phyloP scores from a whole-genome alignment of 2,329 filamentous ascomycete genomes.

The Fusarium torreyae region DNA sequence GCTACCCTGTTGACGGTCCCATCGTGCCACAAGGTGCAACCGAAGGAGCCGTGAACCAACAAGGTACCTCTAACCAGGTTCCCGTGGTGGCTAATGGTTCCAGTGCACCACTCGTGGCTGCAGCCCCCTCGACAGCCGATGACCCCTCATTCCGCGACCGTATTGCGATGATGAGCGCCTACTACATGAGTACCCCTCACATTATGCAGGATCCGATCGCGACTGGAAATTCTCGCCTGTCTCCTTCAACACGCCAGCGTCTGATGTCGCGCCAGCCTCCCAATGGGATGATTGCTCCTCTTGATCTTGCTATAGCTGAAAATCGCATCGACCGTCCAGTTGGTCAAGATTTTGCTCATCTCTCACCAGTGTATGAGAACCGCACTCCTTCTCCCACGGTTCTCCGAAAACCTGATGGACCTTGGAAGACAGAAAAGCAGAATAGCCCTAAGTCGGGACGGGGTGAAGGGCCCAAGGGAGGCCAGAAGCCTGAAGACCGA shows the following conservation, averaged over 20 bases:
- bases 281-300: conserved; percentile 66
- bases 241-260: conserved; percentile 56
- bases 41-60: conserved; percentile 38
- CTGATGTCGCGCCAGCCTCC: conserved; percentile 60
- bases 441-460: conserved; percentile 40
- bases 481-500: conserved; percentile 47
- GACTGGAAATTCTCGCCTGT: conserved; percentile 51
- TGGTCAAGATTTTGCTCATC: conserved; percentile 62
- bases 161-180: conserved; percentile 58
- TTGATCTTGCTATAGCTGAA: conserved; percentile 69
- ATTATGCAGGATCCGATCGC: conserved; percentile 53
- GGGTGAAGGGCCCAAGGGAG: conserved; percentile 40
- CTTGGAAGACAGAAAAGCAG: conserved; percentile 49
- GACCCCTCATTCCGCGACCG: conserved; percentile 61
- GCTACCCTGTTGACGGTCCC: conserved; percentile 34
- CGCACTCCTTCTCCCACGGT: conserved; percentile 79
- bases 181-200: conserved; percentile 50
- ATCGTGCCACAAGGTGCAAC: conserved; percentile 16
- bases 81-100: conserved; percentile 58
- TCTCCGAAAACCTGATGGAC: conserved; percentile 67
- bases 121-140: conserved; percentile 49
- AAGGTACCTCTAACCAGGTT: conserved; percentile 43
- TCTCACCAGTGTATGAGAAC: conserved; percentile 83
- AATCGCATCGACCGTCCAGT: conserved; percentile 56
- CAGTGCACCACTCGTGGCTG: conserved; percentile 44